A percentile compares a stretch with the other conserved stretches of the same genome.
Evolutionary conservation across 768 basidiomycete genomes (phyloP).

Genomic region (Hysterangium stoloniferum): DNA sequence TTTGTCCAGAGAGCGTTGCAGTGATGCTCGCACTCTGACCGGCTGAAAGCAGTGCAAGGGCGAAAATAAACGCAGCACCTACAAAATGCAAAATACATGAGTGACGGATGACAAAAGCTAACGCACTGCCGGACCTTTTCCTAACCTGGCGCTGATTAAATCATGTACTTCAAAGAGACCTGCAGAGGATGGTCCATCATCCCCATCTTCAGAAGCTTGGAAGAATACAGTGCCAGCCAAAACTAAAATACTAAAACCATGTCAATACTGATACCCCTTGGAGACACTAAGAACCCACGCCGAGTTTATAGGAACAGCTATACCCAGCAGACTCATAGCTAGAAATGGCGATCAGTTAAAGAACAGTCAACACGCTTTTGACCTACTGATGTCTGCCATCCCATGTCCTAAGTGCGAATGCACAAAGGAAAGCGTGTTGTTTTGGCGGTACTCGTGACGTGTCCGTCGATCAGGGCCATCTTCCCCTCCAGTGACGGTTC

Average conservation of each 20-base stretch:
- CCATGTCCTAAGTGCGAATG: conserved; percentile 35
- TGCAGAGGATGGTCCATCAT: conserved; percentile 19
- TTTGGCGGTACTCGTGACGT: conserved; percentile 18
- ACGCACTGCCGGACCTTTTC: conserved; percentile 24
- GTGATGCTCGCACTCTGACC: conserved; percentile 46
- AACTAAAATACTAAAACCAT: conserved; percentile 27
- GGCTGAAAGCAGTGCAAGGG: conserved; percentile 36
- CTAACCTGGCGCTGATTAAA: conserved; percentile 33
- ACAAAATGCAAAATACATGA: not conserved
- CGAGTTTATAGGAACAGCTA: conserved; percentile 42
- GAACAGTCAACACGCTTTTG: not conserved
- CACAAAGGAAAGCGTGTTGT: conserved; percentile 29
- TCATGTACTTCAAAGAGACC: conserved; percentile 37
- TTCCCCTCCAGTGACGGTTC: conserved; percentile 4
- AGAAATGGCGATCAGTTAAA: not conserved
- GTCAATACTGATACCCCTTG: not conserved
- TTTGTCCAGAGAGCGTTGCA: conserved; percentile 40
- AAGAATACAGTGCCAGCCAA: conserved; percentile 36
- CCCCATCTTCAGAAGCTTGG: conserved; percentile 19
- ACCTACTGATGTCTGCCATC: conserved; percentile 35
- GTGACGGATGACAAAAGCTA: not conserved
- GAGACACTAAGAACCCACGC: conserved; percentile 22
- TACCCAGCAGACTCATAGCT: conserved; percentile 32
- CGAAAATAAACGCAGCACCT: conserved; percentile 38
- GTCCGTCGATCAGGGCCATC: conserved; percentile 3